Base-by-base conservation (phyloP, 768 basidiomycete genomes). In the Boletus pseudo-olivaceus region DNA sequence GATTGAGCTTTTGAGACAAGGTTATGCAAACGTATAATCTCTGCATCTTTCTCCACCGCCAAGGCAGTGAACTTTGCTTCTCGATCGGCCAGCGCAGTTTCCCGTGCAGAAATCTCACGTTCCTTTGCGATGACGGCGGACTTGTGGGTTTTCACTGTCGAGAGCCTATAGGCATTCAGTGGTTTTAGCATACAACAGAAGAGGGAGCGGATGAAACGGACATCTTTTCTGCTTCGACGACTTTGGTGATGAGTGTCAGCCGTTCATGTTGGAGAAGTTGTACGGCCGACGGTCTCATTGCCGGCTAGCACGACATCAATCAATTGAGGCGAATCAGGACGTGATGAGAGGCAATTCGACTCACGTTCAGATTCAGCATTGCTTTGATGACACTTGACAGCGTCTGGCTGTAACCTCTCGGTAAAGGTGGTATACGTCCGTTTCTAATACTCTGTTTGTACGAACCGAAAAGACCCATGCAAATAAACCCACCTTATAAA, bases 341-440 rank as follows among this genome's bases (percentile, higher is more conserved):
- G 1, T 2, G n/a, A 51, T 51, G n/a, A 17, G 10, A 35, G 37
- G 14, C n/a, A 9, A 33, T 34, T 27, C 5, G 30, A 65, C 79
- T 60, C 63, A 93, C 92, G 62, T 92, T 92, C 14, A 92, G 75
- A 67, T 85, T 90, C 15, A 94, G 70, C 93, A 96, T 94, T 0
- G 88, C 80, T 66, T 88, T 92, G 63, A 95, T 93, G 53, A 88
- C 80, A n/a, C 76, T 76, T 5, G 80, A 77, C 15, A 94, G 72
- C 1, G 83, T 75, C 54, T 84, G 83, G 17, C 88, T 90, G 67
- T 95, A 96, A 7, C 87, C 85, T 59, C 84, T 79, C 1, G 94
- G 93, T 43, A 97, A 72, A 3, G 92, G 92, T 8, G 93, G 94
- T 69, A 96, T 90, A n/a, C 90, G 84, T 14, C 90, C 93, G 57